Base-by-base conservation (phyloP, 2,329 filamentous ascomycete species). In the Macrophomina tecta region DNA sequence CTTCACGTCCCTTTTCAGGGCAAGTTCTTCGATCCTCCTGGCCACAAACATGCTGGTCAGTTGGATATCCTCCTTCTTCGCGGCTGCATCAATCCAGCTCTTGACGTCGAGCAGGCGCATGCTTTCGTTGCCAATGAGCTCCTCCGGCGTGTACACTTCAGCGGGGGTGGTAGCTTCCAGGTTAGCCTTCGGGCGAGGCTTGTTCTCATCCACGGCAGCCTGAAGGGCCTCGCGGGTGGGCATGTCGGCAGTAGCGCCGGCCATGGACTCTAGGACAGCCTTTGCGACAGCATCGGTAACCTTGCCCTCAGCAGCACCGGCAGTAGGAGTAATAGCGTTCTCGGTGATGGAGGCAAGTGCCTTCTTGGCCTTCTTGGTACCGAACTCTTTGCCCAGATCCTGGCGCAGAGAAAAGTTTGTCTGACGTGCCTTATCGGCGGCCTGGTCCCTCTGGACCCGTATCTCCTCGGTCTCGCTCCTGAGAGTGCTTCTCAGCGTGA, bases 291-390 rank as follows among this genome's bases (percentile, higher is more conserved):
- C 69, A 18, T 77, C 75, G 30, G 58, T 36, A 6, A 62, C 32
- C 58, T 73, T 72, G 45, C 72, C 68, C 45, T 67, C 68, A 49
- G 79, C 49, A 69, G 71, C 42, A 16, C 60, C 65, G 58, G 69
- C 68, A 18, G 72, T 74, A 34, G 75, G 74, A 42, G 73, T 80
- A 71, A 94, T 92, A 18, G 90, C 90, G 74, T 94, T 93, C 72
- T 91, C 85, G 2, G 88, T 88, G 69, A 86, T 84, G 66, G 89
- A 86, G 34, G 85, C 83, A 71, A 95, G 88, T 1, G 88, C 90
- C 80, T 94, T 94, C 83, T 89, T 91, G 28, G 92, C 90, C 80
- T 94, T 94, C 82, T 92, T 93, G 32, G 91, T 94, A 76, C 92
- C 92, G 73, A 96, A 96, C 38, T 90, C 88, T 72, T 91, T 85